Base-by-base conservation (phyloP, 2,329 filamentous ascomycete genomes). In the Emericellopsis atlantica region DNA sequence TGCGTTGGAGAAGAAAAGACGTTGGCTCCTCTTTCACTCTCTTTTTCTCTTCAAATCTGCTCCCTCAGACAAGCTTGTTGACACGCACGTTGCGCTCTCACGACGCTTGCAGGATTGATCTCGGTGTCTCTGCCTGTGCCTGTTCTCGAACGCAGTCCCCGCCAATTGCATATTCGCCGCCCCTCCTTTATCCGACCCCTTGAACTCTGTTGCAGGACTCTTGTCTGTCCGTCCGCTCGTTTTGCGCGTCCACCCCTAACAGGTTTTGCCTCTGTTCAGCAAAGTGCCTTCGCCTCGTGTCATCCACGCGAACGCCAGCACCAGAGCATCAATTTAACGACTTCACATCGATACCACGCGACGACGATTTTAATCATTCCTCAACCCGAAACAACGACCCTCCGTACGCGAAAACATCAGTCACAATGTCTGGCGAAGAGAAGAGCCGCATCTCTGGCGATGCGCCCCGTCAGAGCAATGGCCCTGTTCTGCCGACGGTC, bases 361-460 rank as follows among this genome's bases (percentile, higher is more conserved):
- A 12, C 26, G 6, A 29, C 46, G 43, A 46, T 42, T 41, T 39
- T 36, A 41, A 43, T 41, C 46, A 44, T 48, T 51, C 51, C 44
- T 46, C 45, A 48, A 46, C 50, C 55, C 46, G 18, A 29, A 9
- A 9, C 9, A 12, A 29, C 26, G 26, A 29, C 12, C 8, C 26
- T 9, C 26, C 12, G 26, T 12, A 29, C 26, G 12, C 26, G 26
- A 29, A 29, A 12, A 9, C 56, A 66, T 59, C 46, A 83, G 82
- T 77, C 52, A 54, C 29, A 36, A 62, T 62, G 59, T 59, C 59
- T 46, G 53, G 47, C 54, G 83, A 84, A 58, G 84, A 95, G 63
- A 95, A 95, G 67, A 80, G 74, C 52, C 82, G 89, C 58, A 72
- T 79, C 54, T 95, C 87, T 37, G 84, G 84, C 61, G 89, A 95